phyloP scores from a whole-genome alignment of 495 filamentous ascomycete species.

The Thermothielavioides terrestris region DNA sequence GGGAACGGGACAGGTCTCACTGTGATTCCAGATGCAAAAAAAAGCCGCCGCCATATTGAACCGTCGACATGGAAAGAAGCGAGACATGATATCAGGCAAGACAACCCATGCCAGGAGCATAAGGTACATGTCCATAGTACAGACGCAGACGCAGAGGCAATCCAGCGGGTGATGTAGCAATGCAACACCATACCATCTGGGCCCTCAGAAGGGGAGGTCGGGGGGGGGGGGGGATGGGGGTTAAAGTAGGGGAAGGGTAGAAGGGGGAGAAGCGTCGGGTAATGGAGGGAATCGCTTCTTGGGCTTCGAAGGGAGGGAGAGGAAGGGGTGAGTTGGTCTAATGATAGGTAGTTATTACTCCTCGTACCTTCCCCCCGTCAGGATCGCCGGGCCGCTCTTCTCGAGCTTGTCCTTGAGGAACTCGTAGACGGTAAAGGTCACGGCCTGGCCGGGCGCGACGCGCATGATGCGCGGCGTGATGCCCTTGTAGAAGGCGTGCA shows the following conservation, averaged over 20 bases:
- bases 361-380: constrained; percentile 63
- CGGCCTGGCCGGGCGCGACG: constrained; percentile 93
- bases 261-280: background rate
- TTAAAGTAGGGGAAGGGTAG: too few relatives aligned
- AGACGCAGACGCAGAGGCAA: too few relatives aligned
- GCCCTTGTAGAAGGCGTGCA: constrained; percentile 95
- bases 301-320: too few relatives aligned
- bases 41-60: background rate
- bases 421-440: constrained; percentile 97
- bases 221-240: too few relatives aligned
- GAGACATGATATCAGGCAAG: too few relatives aligned
- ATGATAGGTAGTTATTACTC: constrained; percentile 45
- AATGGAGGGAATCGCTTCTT: background rate
- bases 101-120: too few relatives aligned
- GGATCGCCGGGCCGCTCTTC: constrained; percentile 53
- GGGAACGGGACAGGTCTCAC: background rate
- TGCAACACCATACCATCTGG: too few relatives aligned
- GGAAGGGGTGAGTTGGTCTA: background rate
- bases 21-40: background rate
- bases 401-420: constrained; percentile 77
- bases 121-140: too few relatives aligned
- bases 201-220: too few relatives aligned
- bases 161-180: too few relatives aligned
- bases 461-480: constrained; percentile 97
- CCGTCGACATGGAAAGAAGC: too few relatives aligned